Percentiles rank a stretch among this genome's conserved stretches.
phyloP scores from a whole-genome alignment of 805 yeast species.

The Teunomyces gatunensis region DNA sequence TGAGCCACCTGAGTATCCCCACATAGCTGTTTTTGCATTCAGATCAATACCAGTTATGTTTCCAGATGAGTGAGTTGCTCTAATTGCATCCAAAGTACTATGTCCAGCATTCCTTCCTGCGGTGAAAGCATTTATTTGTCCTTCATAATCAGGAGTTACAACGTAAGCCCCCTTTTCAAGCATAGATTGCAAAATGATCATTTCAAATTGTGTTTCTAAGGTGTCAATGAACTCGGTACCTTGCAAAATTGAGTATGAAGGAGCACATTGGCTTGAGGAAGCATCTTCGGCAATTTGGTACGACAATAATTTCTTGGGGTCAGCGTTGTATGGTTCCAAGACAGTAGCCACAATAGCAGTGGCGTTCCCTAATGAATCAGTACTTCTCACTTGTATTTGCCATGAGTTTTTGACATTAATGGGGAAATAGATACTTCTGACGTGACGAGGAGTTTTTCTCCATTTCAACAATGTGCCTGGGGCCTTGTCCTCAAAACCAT shows the following conservation, averaged over 20 bases:
- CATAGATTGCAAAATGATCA: conserved; percentile 11
- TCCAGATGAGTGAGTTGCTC: conserved; percentile 22
- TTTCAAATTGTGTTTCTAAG: conserved; percentile 15
- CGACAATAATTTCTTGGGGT: conserved; percentile 18
- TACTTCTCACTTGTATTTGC: conserved; percentile 24
- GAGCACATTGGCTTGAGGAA: conserved; percentile 17
- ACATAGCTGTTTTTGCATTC: conserved; percentile 20
- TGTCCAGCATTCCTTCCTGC: conserved; percentile 33
- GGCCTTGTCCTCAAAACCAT: conserved; percentile 16
- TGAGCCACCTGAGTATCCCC: conserved; percentile 42
- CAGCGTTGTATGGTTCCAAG: conserved; percentile 22
- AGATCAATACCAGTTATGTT: conserved; percentile 17
- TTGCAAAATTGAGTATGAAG: conserved; percentile 18
- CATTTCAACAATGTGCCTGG: conserved; percentile 23
- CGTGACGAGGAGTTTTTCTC: conserved; percentile 18
- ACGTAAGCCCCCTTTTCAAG: conserved; percentile 31
- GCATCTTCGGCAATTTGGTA: conserved; percentile 23
- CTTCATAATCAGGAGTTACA: conserved; percentile 35
- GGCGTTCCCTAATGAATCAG: conserved; percentile 17
- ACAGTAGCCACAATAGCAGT: conserved; percentile 21
- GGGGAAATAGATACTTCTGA: conserved; percentile 17
- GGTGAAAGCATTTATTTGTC: conserved; percentile 28
- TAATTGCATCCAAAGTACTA: conserved; percentile 27
- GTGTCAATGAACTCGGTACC: conserved; percentile 12
- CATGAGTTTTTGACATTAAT: conserved; percentile 15